These are phyloP conservation scores for Cerrena zonata DNA, from an alignment of 1,284 basidiomycete genomes.

Conservation along the genomic window DNA sequence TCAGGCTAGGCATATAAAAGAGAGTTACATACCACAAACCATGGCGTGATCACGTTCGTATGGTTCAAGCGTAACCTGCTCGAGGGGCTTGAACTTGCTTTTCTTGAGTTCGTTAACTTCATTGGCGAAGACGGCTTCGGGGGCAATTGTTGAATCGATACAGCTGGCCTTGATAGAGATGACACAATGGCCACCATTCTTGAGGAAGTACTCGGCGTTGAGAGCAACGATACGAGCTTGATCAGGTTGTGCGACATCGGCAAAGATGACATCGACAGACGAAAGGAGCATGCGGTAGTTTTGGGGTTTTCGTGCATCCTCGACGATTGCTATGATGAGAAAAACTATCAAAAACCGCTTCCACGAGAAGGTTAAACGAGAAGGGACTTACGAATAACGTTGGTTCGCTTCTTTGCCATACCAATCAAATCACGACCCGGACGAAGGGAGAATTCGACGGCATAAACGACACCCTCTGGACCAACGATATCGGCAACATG, in stretches of 20 bases:
- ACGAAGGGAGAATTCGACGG: conserved; percentile 95
- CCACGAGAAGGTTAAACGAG: conserved; percentile 3
- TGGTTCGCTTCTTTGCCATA: conserved; percentile 99
- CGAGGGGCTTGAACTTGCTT: conserved; percentile 84
- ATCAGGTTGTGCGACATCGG: conserved; percentile 97
- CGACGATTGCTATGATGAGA: conserved; percentile 75
- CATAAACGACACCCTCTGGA: conserved; percentile 94
- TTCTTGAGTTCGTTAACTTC: conserved; percentile 85
- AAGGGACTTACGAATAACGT: conserved; percentile 83
- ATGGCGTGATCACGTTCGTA: conserved; percentile 82
- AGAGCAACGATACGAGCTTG: conserved; percentile 92
- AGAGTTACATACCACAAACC: conserved; percentile 52
- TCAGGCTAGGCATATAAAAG: neutral
- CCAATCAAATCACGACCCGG: conserved; percentile 96
- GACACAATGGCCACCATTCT: conserved; percentile 87
- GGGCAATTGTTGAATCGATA: conserved; percentile 90
- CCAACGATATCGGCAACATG: conserved; percentile 99
- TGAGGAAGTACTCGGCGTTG: conserved; percentile 95
- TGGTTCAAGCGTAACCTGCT: conserved; percentile 87
- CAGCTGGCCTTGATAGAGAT: conserved; percentile 99
- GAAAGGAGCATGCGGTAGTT: conserved; percentile 94
- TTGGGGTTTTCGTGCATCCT: conserved; percentile 92
- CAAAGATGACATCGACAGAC: conserved; percentile 93
- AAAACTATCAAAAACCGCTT: conserved; percentile 2
- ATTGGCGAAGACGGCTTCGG: conserved; percentile 84